These are phyloP conservation scores for Cynara cardunculus DNA, from an alignment of 129 eudicot genomes.

Conservation along the genomic window DNA sequence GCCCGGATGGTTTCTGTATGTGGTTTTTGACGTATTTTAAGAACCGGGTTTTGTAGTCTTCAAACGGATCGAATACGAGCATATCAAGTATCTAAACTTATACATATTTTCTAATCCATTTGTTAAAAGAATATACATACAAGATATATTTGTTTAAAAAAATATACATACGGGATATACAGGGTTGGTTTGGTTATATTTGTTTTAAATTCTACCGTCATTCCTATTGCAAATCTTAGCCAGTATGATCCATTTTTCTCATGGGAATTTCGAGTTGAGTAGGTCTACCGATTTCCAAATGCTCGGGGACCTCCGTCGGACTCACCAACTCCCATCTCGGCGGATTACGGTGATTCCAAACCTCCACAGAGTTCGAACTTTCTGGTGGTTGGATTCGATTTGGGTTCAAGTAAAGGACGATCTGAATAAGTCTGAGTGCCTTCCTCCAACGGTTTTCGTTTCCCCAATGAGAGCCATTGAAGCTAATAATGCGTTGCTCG, in stretches of 20 bases:
- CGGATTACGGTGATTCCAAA: background rate
- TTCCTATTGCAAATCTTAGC: background rate
- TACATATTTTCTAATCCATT: conserved; percentile 3
- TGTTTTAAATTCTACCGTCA: background rate
- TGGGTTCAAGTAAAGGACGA: conserved; percentile 24
- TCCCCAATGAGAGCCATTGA: background rate
- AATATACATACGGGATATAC: background rate
- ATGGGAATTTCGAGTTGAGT: conserved; percentile 34
- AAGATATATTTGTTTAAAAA: background rate
- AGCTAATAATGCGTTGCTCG: conserved; percentile 31
- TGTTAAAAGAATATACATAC: background rate
- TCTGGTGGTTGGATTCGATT: conserved; percentile 14
- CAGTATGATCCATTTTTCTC: conserved; percentile 19
- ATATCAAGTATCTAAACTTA: background rate
- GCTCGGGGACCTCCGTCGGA: conserved; percentile 31
- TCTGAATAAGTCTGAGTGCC: conserved; percentile 1
- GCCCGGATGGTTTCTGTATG: background rate
- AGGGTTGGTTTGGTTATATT: background rate
- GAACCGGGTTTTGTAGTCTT: conserved; percentile 8
- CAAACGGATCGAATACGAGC: background rate
- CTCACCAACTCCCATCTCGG: conserved; percentile 32
- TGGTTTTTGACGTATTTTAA: background rate
- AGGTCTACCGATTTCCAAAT: conserved; percentile 36
- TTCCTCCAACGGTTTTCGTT: conserved; percentile 28
- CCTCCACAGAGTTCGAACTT: background rate